Evolutionary conservation across 2,329 filamentous ascomycete genomes (phyloP), one percentile per base, ranked within the genome.

Genomic region (Penicillium rolfsii): DNA sequence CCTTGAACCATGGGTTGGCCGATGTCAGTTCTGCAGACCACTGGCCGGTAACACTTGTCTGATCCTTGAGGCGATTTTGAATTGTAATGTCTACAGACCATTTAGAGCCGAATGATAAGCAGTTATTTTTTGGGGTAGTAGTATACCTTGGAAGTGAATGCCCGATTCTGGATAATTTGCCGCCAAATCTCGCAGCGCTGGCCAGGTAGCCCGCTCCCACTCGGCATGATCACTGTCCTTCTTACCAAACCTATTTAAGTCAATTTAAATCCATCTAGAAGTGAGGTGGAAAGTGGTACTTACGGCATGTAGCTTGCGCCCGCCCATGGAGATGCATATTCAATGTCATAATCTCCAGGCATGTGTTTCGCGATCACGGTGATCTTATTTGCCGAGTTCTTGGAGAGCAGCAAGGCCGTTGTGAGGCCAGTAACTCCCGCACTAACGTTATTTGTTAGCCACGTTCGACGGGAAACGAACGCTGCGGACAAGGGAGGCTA

Each of bases 261-360:
- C 19, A 33, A n/a, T 26, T 19, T 38, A 9, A 48, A 26, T 48
- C 12, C 22, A 9, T 16, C 12, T 43, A 9, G 3, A 22, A 28
- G 28, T 22, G 28, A n/a, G 8, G 4, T 3, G 5, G 24, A 14
- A 9, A 2, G 4, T 3, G 9, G 16, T 24, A 45, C 35, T 4
- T 40, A 50, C 38, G 40, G 49, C 40, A 46, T 52, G 16, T 28
- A 35, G 72, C 94, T 93, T 54, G 91, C 91, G 4, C 91, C 91
- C 0, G 91, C 92, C 89, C 91, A 95, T 0, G 91, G 91, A 2
- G 91, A 95, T 0, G 91, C 88, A 73, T 96, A 97, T 80, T 95
- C 89, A 67, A 93, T 88, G 66, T 93, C 89, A 75, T 93, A 94
- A 79, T 97, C 93, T 35, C 93, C 93, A 0, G 93, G 93, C 89